Evolutionary conservation across 306 rosid species (phyloP).

Genomic region (Quercus mongolica): DNA sequence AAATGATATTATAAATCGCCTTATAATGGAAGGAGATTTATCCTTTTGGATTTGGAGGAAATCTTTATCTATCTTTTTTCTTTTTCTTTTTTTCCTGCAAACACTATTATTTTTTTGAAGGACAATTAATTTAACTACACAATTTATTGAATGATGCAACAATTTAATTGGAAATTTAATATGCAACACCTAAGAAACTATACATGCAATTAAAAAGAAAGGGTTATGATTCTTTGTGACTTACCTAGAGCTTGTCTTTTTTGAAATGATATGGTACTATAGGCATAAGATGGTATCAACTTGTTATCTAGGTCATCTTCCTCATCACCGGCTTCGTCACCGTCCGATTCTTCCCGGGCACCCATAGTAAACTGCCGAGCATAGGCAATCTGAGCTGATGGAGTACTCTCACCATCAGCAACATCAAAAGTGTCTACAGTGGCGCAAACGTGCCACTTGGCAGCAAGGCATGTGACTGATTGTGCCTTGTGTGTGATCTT

Average conservation of each 20-base stretch:
- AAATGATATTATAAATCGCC: no score
- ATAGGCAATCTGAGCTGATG: slow-evolving; percentile 17
- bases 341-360: slow-evolving; percentile 40
- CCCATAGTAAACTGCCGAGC: slow-evolving; percentile 31
- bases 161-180: no score
- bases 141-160: no score
- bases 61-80: no score
- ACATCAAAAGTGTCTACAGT: slow-evolving; percentile 84
- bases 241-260: slow-evolving; percentile 95
- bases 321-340: slow-evolving; percentile 51
- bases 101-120: no score
- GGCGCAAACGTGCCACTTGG: slow-evolving; percentile 98
- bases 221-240: background rate
- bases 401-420: slow-evolving; percentile 24
- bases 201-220: background rate
- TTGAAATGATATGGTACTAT: slow-evolving; percentile 78
- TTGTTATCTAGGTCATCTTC: slow-evolving; percentile 72
- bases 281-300: slow-evolving; percentile 67
- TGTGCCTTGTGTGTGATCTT: slow-evolving; percentile 96
- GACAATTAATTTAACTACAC: no score
- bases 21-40: no score
- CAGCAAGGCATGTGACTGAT: slow-evolving; percentile 77
- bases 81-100: no score
- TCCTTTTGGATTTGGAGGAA: no score
- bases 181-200: no score